Conservation (phyloP, 2,329 filamentous ascomycete species). For the Microdochium trichocladiopsis region DNA sequence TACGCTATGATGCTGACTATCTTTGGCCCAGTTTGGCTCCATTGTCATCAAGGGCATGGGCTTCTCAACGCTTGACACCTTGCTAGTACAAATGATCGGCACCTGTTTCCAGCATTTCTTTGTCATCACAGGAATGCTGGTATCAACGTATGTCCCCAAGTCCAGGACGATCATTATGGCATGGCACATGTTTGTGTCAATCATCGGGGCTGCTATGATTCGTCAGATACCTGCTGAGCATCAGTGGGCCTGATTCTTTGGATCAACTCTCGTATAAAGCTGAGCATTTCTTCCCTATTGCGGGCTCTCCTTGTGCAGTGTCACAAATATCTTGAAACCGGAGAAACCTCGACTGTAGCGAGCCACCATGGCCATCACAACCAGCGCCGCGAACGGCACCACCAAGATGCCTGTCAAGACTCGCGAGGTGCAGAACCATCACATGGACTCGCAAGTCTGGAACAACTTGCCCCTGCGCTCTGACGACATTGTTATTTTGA, state of each 20-base stretch:
- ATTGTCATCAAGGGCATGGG: constrained; percentile 17
- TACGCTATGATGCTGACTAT: too few relatives aligned
- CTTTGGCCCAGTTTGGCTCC: constrained; percentile 23
- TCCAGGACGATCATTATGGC: constrained; percentile 1
- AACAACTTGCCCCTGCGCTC: neutral
- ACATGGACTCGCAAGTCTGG: neutral
- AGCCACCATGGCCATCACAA: neutral
- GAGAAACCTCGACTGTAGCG: too few relatives aligned
- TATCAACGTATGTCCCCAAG: neutral
- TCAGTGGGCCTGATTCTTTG: constrained; percentile 6
- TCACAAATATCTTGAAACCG: too few relatives aligned
- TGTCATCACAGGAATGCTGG: constrained; percentile 8
- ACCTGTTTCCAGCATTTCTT: constrained; percentile 17
- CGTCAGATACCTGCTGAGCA: constrained; percentile 6
- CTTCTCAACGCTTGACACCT: constrained; percentile 15
- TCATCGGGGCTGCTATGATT: constrained; percentile 12
- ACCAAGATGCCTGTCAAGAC: neutral
- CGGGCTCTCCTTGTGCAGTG: too few relatives aligned
- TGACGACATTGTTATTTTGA: neutral
- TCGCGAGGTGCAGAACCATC: neutral
- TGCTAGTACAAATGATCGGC: constrained; percentile 15
- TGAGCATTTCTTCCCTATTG: too few relatives aligned
- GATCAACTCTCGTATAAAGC: too few relatives aligned
- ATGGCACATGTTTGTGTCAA: constrained; percentile 8
- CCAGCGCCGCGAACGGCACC: neutral